A percentile compares a stretch with the other conserved stretches of the same genome.
phyloP scores from a whole-genome alignment of 768 basidiomycete species.

The Dacryopinax spathularia region DNA sequence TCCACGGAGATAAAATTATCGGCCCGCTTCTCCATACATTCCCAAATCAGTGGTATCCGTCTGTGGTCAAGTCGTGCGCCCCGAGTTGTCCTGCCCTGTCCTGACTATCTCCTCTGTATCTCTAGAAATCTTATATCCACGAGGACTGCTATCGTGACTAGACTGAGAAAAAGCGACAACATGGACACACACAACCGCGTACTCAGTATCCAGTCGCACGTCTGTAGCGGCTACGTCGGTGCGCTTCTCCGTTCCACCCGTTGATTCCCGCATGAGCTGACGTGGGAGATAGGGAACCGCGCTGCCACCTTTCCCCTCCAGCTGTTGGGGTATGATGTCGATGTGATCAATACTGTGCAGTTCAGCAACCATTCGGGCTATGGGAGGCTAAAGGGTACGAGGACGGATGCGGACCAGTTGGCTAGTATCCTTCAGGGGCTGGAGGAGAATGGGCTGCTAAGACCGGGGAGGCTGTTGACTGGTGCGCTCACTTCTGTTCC shows the following conservation, averaged over 20 bases:
- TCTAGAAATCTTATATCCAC: too few species aligned
- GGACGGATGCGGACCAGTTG: slow-evolving; percentile 66
- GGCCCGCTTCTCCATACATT: too few species aligned
- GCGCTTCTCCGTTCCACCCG: slow-evolving; percentile 52
- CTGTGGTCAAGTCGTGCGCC: neutral
- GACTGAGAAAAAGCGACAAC: neutral
- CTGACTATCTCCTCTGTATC: neutral
- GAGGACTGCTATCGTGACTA: too few species aligned
- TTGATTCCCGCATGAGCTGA: neutral
- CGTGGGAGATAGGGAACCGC: slow-evolving; percentile 23
- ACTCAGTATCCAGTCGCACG: slow-evolving; percentile 85
- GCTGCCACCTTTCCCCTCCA: slow-evolving; percentile 49
- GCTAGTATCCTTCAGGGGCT: slow-evolving; percentile 55
- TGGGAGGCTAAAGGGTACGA: slow-evolving; percentile 63
- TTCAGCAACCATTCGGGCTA: slow-evolving; percentile 94
- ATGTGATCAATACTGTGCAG: slow-evolving; percentile 89
- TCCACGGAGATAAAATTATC: neutral
- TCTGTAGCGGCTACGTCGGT: slow-evolving; percentile 87
- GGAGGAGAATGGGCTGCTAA: slow-evolving; percentile 60
- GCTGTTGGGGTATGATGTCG: slow-evolving; percentile 82
- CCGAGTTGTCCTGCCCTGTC: neutral
- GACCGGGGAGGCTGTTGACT: slow-evolving; percentile 62
- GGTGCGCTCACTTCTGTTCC: slow-evolving; percentile 29
- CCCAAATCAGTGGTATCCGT: neutral
- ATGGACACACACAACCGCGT: slow-evolving; percentile 34